Evolutionary conservation across 495 filamentous ascomycete species (phyloP), one percentile per base, ranked within the genome.

Genomic region (Penicillium canariense): DNA sequence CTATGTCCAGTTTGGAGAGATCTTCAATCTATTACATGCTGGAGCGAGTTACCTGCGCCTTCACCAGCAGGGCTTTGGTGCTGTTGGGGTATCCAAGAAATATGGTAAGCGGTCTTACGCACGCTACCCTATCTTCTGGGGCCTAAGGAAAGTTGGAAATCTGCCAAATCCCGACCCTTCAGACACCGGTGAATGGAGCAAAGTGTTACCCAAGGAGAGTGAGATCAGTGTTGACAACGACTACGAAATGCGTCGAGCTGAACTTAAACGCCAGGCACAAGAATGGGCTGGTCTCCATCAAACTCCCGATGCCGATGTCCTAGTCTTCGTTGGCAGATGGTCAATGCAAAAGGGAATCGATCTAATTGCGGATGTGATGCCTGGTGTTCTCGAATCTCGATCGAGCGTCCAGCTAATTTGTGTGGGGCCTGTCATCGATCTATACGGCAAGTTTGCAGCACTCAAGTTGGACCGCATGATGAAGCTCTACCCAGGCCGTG

Each of bases 261-360:
- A 80, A 5, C 70, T 88, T 20, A 81, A 82, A 39, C 76, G 79
- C 5, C 87, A 90, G 58, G 87, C 87, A 5, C 87, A 91, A 60
- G 83, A 89, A 68, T 91, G 87, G 87, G 87, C 87, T 26, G 84
- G 83, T 6, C 74, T 91, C 0, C 71, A 87, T 1, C 77, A 83
- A 48, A 81, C 84, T 49, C 78, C 86, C 8, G 73, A 82, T 31
- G 87, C 87, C 3, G 87, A 91, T 54, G 75, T 91, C 20, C 78
- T 90, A 55, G 87, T 90, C 10, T 91, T 91, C 58, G 87, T 91
- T 35, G 87, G 87, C 36, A 81, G 87, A 42, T 91, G 87, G 87
- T 87, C 84, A 5, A 83, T 86, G 76, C 87, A 91, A 61, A 91
- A 90, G 63, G 87, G 87, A 27, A 77, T 90, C 46, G 87, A 91